Evolutionary conservation across 345 rosid genomes (phyloP).

Genomic region (Aquilaria malaccensis): DNA sequence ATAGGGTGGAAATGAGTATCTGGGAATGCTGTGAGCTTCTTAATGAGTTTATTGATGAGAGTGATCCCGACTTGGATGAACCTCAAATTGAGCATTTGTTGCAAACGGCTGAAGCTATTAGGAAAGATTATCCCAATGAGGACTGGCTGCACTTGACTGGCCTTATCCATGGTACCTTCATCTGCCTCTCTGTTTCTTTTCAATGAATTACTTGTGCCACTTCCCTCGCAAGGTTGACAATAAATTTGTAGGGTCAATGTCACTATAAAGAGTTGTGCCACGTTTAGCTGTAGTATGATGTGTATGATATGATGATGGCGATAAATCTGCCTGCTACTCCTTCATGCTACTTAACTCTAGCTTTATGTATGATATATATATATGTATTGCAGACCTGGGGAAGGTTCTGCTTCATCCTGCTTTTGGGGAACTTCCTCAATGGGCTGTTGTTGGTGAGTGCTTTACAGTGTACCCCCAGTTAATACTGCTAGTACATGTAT

Average conservation of each 20-base stretch:
- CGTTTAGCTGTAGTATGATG: slow-evolving; percentile 3
- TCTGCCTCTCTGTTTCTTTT: too few species aligned
- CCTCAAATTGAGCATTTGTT: slow-evolving; percentile 58
- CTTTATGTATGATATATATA: too few species aligned
- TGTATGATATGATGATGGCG: slow-evolving; percentile 1
- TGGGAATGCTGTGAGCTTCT: slow-evolving; percentile 70
- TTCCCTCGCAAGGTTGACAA: background rate
- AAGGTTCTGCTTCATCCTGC: slow-evolving; percentile 67
- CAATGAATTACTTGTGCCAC: background rate
- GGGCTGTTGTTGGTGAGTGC: slow-evolving; percentile 84
- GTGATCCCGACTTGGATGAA: slow-evolving; percentile 62
- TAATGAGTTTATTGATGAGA: slow-evolving; percentile 51
- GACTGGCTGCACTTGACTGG: slow-evolving; percentile 64
- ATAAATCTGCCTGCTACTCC: background rate
- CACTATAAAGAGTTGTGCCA: too few species aligned
- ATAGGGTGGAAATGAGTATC: slow-evolving; percentile 35
- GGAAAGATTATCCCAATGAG: slow-evolving; percentile 50
- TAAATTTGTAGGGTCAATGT: too few species aligned
- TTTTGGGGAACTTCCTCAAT: slow-evolving; percentile 85
- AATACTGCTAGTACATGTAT: background rate
- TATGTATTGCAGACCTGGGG: slow-evolving; percentile 54
- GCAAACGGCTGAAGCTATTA: slow-evolving; percentile 69
- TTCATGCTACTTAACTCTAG: background rate
- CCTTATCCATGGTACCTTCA: slow-evolving; percentile 46
- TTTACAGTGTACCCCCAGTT: background rate